phyloP scores from a whole-genome alignment of 805 yeast genomes.

The Wickerhamiella hasegawae region DNA sequence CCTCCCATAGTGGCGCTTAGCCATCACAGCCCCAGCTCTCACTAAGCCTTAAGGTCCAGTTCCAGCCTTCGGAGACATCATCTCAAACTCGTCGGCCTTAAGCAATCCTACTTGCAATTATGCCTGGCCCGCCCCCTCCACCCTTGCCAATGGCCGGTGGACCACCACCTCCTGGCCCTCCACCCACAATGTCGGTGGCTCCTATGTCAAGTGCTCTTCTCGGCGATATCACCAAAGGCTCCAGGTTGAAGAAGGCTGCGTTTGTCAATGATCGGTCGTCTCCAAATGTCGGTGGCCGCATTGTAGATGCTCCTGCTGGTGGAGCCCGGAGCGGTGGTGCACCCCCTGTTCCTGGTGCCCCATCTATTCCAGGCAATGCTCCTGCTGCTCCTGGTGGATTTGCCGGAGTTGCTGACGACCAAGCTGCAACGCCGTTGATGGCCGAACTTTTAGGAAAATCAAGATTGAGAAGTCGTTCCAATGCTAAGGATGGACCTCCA shows the following conservation, averaged over 20 bases:
- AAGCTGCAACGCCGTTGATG: constrained; percentile 12
- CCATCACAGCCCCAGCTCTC: no score
- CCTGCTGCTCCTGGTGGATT: neutral
- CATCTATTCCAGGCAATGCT: neutral
- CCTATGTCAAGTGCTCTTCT: constrained; percentile 32
- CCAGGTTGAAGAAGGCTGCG: constrained; percentile 37
- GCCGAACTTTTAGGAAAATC: constrained; percentile 13
- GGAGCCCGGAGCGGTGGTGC: neutral
- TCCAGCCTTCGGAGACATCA: no score
- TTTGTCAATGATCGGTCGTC: constrained; percentile 51
- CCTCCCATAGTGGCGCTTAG: no score
- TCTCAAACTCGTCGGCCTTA: no score
- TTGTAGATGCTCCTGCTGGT: constrained; percentile 14
- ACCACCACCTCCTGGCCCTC: constrained; percentile 21
- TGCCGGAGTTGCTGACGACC: constrained; percentile 8
- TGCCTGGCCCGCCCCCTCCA: no score
- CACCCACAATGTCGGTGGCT: constrained; percentile 18
- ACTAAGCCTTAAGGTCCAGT: no score
- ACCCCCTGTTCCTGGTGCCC: constrained; percentile 5
- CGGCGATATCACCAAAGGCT: constrained; percentile 71
- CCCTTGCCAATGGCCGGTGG: constrained; percentile 12
- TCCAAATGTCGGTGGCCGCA: constrained; percentile 32
- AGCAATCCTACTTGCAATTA: no score
- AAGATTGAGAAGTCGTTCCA: constrained; percentile 8
- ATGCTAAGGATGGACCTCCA: constrained; percentile 4